Evolutionary conservation across 179 eudicot genomes (phyloP), one percentile per base, ranked within the genome.

Genomic region (Silene vulgaris): DNA sequence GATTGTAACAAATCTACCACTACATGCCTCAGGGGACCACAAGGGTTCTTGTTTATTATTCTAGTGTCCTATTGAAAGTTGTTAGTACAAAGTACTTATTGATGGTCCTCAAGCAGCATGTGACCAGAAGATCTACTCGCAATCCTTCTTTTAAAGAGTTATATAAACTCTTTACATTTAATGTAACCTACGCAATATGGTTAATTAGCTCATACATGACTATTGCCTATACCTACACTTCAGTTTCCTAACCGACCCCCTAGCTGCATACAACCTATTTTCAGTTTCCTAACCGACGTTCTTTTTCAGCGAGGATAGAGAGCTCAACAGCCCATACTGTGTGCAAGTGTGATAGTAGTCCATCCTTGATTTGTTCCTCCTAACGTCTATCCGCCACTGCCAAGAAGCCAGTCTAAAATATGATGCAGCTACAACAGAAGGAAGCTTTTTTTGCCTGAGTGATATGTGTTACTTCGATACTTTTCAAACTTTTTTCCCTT

Each of bases 101-200:
- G 80, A 78, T 80, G 84, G 86, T 83, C 86, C 83, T 82, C 82
- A 80, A 83, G 69, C 19, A 75, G 75, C 82, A 83, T 77, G 80
- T 74, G 81, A 52, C 74, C 76, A 82, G 79, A 80, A 83, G 86
- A 77, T 83, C 86, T 75, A 75, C 75, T 71, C 81, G 63, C 76
- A 76, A 77, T 82, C 85, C 77, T 80, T 40, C 71, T 77, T 80
- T 61, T 74, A 28, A 40, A 64, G 57, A 70, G 74, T 57, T 78
- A 50, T 71, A 59, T 78, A 61, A 57, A 43, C 72, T 56, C 54
- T 63, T 32, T 64, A 9, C 66, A 62, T 70, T 63, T 45, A 37
- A 37, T 40, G 72, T 29, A 75, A 43, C 59, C 60, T 20, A 78
- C 37, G 84, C 64, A 75, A 54, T 45, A 75, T 75, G 77, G 59